A percentile compares a stretch with the other conserved stretches of the same genome.
phyloP scores from a whole-genome alignment of 2,329 filamentous ascomycete genomes.

The Verticillium klebahnii region DNA sequence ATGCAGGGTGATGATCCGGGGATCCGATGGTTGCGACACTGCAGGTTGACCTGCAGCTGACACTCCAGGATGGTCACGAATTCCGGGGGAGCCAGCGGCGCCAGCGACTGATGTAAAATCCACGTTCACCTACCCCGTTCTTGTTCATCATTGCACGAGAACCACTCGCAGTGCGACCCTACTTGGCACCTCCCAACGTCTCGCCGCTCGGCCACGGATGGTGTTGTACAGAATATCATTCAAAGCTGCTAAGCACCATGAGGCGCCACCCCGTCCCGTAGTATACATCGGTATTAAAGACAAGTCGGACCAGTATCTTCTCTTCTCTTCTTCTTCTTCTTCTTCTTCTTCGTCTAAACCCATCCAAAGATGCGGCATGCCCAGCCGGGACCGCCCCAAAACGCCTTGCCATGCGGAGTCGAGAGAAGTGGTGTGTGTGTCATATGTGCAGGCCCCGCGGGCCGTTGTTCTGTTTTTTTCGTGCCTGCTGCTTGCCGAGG shows the following conservation, averaged over 20 bases:
- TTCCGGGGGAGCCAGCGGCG: background rate
- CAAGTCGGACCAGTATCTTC: background rate
- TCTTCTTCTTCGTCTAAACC: conserved; percentile 1
- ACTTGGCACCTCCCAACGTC: background rate
- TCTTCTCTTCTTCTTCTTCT: background rate
- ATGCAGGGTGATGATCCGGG: background rate
- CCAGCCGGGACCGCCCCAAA: conserved; percentile 6
- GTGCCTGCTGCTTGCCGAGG: background rate
- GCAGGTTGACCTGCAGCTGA: background rate
- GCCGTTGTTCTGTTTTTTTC: background rate
- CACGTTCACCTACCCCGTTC: background rate
- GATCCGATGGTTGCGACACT: background rate
- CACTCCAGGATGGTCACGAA: background rate
- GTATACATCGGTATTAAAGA: conserved; percentile 2
- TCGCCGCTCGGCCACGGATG: background rate
- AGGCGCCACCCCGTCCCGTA: background rate
- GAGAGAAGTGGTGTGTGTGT: conserved; percentile 11
- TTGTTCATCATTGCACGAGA: background rate
- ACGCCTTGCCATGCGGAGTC: conserved; percentile 17
- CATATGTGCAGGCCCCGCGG: background rate
- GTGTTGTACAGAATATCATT: background rate
- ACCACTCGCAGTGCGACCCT: background rate
- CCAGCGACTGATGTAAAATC: background rate
- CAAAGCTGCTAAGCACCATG: background rate
- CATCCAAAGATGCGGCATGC: conserved; percentile 1